These are phyloP conservation scores for Pseudomassariella vexata DNA, from an alignment of 2,329 filamentous ascomycete species.

Conservation along the genomic window DNA sequence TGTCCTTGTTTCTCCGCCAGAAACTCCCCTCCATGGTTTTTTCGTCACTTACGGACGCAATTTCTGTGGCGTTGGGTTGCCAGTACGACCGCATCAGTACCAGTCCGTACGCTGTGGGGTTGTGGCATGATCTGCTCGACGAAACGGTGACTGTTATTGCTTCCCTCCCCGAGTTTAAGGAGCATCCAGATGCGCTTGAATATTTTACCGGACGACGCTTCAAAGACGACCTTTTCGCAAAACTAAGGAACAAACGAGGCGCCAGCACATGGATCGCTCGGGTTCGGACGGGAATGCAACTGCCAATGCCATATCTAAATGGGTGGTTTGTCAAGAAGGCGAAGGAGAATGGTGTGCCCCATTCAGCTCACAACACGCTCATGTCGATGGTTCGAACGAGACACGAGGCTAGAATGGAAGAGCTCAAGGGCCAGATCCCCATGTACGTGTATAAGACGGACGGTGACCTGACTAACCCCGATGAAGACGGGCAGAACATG, in stretches of 20 bases:
- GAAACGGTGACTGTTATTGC: constrained; percentile 72
- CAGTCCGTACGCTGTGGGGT: constrained; percentile 58
- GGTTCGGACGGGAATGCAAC: constrained; percentile 53
- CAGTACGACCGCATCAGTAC: constrained; percentile 65
- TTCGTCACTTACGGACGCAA: constrained; percentile 70
- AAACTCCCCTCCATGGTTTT: constrained; percentile 78
- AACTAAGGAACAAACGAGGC: constrained; percentile 48
- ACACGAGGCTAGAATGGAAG: constrained; percentile 29
- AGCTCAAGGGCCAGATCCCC: constrained; percentile 20
- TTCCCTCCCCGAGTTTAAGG: constrained; percentile 66
- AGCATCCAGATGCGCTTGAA: constrained; percentile 49
- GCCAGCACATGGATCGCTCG: constrained; percentile 63
- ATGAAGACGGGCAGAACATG: constrained; percentile 6
- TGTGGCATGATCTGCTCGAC: constrained; percentile 65
- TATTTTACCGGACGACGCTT: constrained; percentile 55
- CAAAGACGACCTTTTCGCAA: constrained; percentile 50
- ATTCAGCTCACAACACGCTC: constrained; percentile 67
- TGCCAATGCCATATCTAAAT: constrained; percentile 81
- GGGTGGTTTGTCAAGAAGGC: constrained; percentile 79
- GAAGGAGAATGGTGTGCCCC: constrained; percentile 64
- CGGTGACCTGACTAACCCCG: no score
- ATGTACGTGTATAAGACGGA: constrained; percentile 20
- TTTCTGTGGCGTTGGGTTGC: constrained; percentile 74
- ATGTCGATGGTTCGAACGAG: constrained; percentile 70
- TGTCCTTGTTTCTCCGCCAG: constrained; percentile 58